Evolutionary conservation across 345 rosid species (phyloP), one percentile per base, ranked within the genome.

Genomic region (Stellera chamaejasme): DNA sequence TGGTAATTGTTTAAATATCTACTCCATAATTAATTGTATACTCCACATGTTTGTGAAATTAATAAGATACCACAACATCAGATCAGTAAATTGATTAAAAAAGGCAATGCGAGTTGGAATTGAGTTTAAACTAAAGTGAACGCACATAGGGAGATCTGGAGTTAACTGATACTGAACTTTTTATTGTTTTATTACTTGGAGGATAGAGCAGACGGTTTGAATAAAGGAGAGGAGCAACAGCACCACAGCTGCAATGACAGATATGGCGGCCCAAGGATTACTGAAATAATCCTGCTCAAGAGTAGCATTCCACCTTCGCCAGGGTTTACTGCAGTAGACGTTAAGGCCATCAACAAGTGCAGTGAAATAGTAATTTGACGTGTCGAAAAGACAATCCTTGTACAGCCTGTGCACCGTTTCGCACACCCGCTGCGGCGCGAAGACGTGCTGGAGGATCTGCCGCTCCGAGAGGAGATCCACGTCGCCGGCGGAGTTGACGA

Each of bases 211-310:
- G 50, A 52, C 15, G 16, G 69, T 25, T 54, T 65, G 69, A 50
- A 65, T 41, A 12, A 60, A 6, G 16, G 59, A 50, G 6, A 65
- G 59, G 0, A 70, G 0, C 39, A 70, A 69, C 10, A 64, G 55
- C 27, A 60, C 4, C 14, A 26, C 14, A 7, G 69, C 66, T 12
- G 59, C 66, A 19, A 51, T 12, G 16, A 70, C 53, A 11, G 66
- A 70, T 49, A 64, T 60, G 26, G 27, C 8, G 2, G 62, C 55
- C 74, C 74, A 56, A 41, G 74, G 74, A 52, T 11, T 60, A 11
- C 42, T 36, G 55, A 70, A 70, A 42, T 70, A 56, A 10, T 56
- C 23, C 8, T 65, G 62, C n/a, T 27, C 55, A 46, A 70, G 52
- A 1, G 6, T 26, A 11, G 60, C 60, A 42, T 55, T 41, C 74